phyloP scores from a whole-genome alignment of 306 rosid species.

The Dryas octopetala region DNA sequence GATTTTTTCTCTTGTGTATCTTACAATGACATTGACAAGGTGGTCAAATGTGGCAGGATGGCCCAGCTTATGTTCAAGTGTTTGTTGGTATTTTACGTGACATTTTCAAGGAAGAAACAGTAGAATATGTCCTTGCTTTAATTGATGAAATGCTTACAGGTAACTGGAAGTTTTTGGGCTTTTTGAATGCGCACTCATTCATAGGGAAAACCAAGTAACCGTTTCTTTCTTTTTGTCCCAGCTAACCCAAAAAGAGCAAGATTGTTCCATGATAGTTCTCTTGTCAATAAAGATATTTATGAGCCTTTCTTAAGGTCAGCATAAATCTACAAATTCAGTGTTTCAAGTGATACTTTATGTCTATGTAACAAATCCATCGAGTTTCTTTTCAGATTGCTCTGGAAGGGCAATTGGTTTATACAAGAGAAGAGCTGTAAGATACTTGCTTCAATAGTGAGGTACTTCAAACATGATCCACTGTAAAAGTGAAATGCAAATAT shows the following conservation, averaged over 20 bases:
- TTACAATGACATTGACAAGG: slow-evolving; percentile 21
- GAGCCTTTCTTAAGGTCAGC: slow-evolving; percentile 91
- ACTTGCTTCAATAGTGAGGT: slow-evolving; percentile 85
- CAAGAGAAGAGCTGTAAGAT: slow-evolving; percentile 98
- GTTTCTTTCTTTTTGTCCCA: slow-evolving; percentile 27
- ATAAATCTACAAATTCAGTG: slow-evolving; percentile 12
- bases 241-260: slow-evolving; percentile 91
- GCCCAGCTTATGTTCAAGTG: slow-evolving; percentile 83
- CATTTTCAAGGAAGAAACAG: slow-evolving; percentile 88
- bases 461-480: slow-evolving; percentile 22
- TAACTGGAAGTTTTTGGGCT: slow-evolving; percentile 30
- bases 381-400: slow-evolving; percentile 74
- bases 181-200: background rate
- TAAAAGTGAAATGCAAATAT: slow-evolving; percentile 17
- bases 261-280: slow-evolving; percentile 78
- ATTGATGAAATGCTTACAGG: slow-evolving; percentile 92
- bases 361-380: background rate
- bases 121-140: slow-evolving; percentile 85
- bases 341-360: background rate
- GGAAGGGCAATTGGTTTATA: slow-evolving; percentile 93
- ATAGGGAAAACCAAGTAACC: background rate
- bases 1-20: slow-evolving; percentile 11
- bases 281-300: slow-evolving; percentile 70
- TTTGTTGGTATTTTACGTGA: slow-evolving; percentile 81
- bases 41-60: slow-evolving; percentile 61